phyloP scores from a whole-genome alignment of 306 rosid species.

The Medicago lupulina region DNA sequence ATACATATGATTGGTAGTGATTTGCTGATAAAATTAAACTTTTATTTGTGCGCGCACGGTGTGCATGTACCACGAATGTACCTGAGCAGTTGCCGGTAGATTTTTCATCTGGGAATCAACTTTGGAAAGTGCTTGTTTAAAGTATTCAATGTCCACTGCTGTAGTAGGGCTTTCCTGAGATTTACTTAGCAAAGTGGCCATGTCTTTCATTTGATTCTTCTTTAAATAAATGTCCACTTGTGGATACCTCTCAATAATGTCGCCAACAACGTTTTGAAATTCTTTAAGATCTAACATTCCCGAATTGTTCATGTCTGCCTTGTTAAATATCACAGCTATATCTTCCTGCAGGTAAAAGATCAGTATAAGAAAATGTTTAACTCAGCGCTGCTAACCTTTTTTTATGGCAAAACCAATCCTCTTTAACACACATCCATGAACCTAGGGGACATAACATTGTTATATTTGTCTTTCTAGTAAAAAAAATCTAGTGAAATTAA shows the following conservation, averaged over 20 bases:
- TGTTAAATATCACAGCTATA: conserved; percentile 75
- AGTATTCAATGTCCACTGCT: conserved; percentile 72
- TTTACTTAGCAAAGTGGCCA: conserved; percentile 62
- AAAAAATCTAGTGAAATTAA: too few relatives aligned
- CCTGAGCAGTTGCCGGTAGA: conserved; percentile 98
- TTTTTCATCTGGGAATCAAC: conserved; percentile 95
- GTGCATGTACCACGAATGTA: conserved; percentile 8
- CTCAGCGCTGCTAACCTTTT: too few relatives aligned
- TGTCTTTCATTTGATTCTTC: conserved; percentile 71
- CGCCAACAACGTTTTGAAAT: conserved; percentile 65
- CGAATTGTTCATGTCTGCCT: conserved; percentile 72
- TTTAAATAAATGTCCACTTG: conserved; percentile 87
- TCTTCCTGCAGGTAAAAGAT: conserved; percentile 68
- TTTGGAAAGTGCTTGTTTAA: conserved; percentile 80
- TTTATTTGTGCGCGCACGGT: too few relatives aligned
- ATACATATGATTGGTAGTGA: too few relatives aligned
- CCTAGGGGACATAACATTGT: too few relatives aligned
- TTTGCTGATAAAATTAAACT: too few relatives aligned
- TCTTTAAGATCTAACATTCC: conserved; percentile 75
- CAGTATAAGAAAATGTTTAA: too few relatives aligned
- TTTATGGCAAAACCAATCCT: too few relatives aligned
- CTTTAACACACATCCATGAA: too few relatives aligned
- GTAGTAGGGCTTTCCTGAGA: conserved; percentile 51
- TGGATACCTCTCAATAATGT: conserved; percentile 92
- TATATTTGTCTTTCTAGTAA: too few relatives aligned